These are phyloP conservation scores for Phaeoacremonium minimum DNA, from an alignment of 2,329 filamentous ascomycete species.

Conservation along the genomic window DNA sequence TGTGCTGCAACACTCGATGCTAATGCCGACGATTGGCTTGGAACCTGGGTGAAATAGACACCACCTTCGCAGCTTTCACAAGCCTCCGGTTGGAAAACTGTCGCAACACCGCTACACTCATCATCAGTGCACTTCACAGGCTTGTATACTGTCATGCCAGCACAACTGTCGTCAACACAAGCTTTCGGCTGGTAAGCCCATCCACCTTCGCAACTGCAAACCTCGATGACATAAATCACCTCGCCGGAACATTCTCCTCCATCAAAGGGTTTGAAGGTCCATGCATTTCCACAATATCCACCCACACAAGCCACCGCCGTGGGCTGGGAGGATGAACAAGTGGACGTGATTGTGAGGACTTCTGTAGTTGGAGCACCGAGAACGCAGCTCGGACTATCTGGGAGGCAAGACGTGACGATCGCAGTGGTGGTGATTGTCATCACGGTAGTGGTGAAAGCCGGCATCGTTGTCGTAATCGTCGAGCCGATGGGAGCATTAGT, in stretches of 20 bases:
- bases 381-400: not conserved
- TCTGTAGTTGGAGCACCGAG: not conserved
- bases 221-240: slow-evolving; percentile 1
- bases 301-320: not conserved
- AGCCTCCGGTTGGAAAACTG: slow-evolving; percentile 1
- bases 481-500: not conserved
- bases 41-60: slow-evolving; percentile 1
- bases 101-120: not conserved
- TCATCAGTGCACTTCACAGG: not conserved
- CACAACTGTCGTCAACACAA: not conserved
- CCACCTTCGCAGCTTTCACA: slow-evolving; percentile 2
- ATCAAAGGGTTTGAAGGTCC: not conserved
- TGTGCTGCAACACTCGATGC: not conserved
- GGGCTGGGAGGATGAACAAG: not conserved
- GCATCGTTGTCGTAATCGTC: not conserved
- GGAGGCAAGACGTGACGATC: not conserved
- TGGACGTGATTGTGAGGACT: not conserved
- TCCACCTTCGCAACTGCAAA: slow-evolving; percentile 1
- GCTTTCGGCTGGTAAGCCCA: slow-evolving; percentile 1
- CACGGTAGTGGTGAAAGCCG: not conserved
- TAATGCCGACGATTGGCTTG: not conserved
- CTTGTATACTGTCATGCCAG: slow-evolving; percentile 1
- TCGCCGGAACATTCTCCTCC: not conserved
- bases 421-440: not conserved
- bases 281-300: not conserved